Evolutionary conservation across 129 eudicot genomes (phyloP).

Genomic region (Flaveria ramosissima): DNA sequence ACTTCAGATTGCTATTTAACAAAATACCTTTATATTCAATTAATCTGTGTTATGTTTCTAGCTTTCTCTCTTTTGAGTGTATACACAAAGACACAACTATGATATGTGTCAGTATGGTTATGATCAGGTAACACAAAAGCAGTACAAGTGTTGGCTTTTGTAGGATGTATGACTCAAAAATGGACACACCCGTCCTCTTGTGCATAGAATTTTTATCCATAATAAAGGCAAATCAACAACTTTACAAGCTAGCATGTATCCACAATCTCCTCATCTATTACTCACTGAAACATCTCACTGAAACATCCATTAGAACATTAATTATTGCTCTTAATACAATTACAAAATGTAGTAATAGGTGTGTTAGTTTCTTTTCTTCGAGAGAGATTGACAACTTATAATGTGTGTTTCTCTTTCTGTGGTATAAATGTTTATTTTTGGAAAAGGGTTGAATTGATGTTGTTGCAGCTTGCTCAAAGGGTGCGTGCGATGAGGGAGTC

Average conservation of each 20-base stretch:
- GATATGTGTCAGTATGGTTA: no score
- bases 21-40: no score
- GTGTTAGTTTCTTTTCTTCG: neutral
- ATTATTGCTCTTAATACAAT: neutral
- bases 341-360: neutral
- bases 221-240: no score
- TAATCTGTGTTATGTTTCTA: no score
- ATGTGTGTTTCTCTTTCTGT: conserved; percentile 8
- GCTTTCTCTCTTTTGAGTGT: no score
- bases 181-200: no score
- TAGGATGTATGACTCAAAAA: neutral
- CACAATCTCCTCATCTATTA: no score
- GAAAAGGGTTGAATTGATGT: conserved; percentile 1
- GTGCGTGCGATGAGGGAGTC: conserved; percentile 97
- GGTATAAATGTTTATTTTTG: conserved; percentile 1
- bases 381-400: neutral
- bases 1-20: no score
- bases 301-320: neutral
- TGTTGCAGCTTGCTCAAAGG: conserved; percentile 74
- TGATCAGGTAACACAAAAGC: no score
- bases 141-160: neutral
- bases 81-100: no score
- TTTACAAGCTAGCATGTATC: no score
- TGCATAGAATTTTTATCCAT: no score
- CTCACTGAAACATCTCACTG: neutral